These are phyloP conservation scores for Vigna nakashimae DNA, from an alignment of 306 rosid genomes.

Conservation along the genomic window DNA sequence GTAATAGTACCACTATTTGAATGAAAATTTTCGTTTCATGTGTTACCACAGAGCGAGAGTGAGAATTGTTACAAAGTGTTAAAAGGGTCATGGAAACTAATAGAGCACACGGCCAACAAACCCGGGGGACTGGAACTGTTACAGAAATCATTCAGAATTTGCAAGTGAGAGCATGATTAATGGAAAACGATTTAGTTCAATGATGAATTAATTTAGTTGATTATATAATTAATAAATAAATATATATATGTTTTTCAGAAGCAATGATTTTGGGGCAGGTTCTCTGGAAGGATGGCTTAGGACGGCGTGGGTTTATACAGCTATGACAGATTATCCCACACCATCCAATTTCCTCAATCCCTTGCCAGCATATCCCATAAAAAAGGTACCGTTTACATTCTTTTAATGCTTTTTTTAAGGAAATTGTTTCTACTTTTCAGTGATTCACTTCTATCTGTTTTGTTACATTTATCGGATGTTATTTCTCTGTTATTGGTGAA, in stretches of 20 bases:
- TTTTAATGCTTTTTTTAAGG: neutral
- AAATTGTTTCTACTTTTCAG: neutral
- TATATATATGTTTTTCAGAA: neutral
- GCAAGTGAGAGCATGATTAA: slow-evolving; percentile 61
- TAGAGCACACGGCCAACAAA: slow-evolving; percentile 44
- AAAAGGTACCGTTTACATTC: slow-evolving; percentile 51
- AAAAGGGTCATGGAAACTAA: slow-evolving; percentile 68
- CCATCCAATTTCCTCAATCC: slow-evolving; percentile 74
- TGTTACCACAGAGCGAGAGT: slow-evolving; percentile 66
- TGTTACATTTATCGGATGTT: neutral
- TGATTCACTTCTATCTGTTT: neutral
- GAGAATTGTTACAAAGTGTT: slow-evolving; percentile 81
- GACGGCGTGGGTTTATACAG: slow-evolving; percentile 55
- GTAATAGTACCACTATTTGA: neutral
- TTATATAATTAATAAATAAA: neutral
- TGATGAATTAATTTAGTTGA: neutral
- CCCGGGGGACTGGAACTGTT: slow-evolving; percentile 56
- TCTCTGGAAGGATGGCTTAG: slow-evolving; percentile 57
- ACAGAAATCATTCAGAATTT: slow-evolving; percentile 65
- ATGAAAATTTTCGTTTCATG: neutral
- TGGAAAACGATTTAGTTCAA: neutral
- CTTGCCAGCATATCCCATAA: slow-evolving; percentile 85
- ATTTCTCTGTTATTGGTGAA: neutral
- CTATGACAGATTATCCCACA: slow-evolving; percentile 97
- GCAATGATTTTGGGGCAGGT: slow-evolving; percentile 32